phyloP scores from a whole-genome alignment of 1,284 basidiomycete species.

The Naganishia sp. region DNA sequence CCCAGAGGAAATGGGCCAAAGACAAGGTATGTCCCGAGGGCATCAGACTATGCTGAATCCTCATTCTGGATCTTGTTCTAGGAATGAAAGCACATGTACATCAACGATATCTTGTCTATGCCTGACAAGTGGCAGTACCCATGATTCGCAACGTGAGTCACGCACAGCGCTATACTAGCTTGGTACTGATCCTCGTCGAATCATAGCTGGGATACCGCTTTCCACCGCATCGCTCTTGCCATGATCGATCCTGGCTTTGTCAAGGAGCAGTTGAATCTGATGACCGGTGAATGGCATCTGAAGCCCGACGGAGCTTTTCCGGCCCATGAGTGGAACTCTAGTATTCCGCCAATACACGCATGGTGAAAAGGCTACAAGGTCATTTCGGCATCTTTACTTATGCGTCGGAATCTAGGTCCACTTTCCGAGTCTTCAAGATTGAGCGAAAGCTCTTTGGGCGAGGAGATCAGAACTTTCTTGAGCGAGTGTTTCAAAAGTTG shows the following conservation, averaged over 20 bases:
- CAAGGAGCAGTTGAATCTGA: slow-evolving; percentile 93
- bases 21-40: slow-evolving; percentile 64
- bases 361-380: slow-evolving; percentile 61
- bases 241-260: slow-evolving; percentile 93
- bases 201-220: slow-evolving; percentile 81
- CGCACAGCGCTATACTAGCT: slow-evolving; percentile 27
- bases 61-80: slow-evolving; percentile 43
- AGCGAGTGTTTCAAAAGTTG: slow-evolving; percentile 97
- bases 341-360: slow-evolving; percentile 94
- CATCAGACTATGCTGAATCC: background rate
- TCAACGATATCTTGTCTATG: slow-evolving; percentile 96
- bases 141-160: slow-evolving; percentile 74
- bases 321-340: slow-evolving; percentile 98
- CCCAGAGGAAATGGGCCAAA: slow-evolving; percentile 79
- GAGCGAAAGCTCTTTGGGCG: slow-evolving; percentile 90
- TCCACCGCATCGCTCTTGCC: slow-evolving; percentile 96
- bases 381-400: background rate
- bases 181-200: slow-evolving; percentile 26
- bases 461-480: slow-evolving; percentile 89
- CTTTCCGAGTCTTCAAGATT: slow-evolving; percentile 96
- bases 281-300: slow-evolving; percentile 97
- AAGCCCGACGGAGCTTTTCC: slow-evolving; percentile 97
- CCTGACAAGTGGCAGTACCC: slow-evolving; percentile 99
- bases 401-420: slow-evolving; percentile 65
- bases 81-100: slow-evolving; percentile 94